These are phyloP conservation scores for Cephalotrichum gorgonifer DNA, from an alignment of 2,329 filamentous ascomycete species.

Conservation along the genomic window DNA sequence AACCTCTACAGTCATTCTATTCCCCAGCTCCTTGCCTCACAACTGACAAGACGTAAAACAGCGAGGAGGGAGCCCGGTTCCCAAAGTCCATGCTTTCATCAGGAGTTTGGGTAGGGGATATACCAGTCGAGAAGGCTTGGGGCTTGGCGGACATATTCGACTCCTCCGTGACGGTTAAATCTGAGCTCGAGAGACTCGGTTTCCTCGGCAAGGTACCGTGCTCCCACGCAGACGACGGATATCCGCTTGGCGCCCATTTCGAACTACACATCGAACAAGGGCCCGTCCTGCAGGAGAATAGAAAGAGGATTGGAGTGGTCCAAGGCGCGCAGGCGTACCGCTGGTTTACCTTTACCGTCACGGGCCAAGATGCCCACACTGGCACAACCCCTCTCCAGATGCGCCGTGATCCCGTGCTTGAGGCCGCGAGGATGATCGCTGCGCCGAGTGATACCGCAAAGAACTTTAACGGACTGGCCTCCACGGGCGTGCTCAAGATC, in stretches of 20 bases:
- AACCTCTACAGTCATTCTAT: too few relatives aligned
- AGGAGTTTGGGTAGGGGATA: slow-evolving; percentile 65
- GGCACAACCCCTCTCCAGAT: slow-evolving; percentile 20
- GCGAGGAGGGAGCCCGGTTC: slow-evolving; percentile 74
- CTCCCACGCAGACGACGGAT: slow-evolving; percentile 11
- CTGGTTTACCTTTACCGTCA: slow-evolving; percentile 20
- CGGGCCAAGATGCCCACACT: slow-evolving; percentile 19
- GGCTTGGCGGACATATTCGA: slow-evolving; percentile 45
- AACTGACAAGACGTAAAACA: slow-evolving; percentile 17
- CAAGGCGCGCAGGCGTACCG: slow-evolving; percentile 20
- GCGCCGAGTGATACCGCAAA: slow-evolving; percentile 15
- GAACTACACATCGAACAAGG: slow-evolving; percentile 83
- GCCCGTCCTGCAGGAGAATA: slow-evolving; percentile 50
- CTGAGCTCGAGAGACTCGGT: slow-evolving; percentile 57
- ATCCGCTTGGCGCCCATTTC: slow-evolving; percentile 65
- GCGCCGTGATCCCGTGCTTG: slow-evolving; percentile 19
- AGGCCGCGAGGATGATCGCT: slow-evolving; percentile 22
- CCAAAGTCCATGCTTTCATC: slow-evolving; percentile 65
- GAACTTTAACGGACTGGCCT: slow-evolving; percentile 14
- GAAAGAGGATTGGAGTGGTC: slow-evolving; percentile 19
- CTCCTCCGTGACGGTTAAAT: slow-evolving; percentile 14
- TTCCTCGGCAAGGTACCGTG: slow-evolving; percentile 46
- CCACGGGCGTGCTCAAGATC: slow-evolving; percentile 16
- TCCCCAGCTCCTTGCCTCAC: too few relatives aligned
- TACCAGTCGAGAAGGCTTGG: slow-evolving; percentile 51